Evolutionary conservation across 257 asterid genomes (phyloP).

Genomic region (Knoxia roxburghii): DNA sequence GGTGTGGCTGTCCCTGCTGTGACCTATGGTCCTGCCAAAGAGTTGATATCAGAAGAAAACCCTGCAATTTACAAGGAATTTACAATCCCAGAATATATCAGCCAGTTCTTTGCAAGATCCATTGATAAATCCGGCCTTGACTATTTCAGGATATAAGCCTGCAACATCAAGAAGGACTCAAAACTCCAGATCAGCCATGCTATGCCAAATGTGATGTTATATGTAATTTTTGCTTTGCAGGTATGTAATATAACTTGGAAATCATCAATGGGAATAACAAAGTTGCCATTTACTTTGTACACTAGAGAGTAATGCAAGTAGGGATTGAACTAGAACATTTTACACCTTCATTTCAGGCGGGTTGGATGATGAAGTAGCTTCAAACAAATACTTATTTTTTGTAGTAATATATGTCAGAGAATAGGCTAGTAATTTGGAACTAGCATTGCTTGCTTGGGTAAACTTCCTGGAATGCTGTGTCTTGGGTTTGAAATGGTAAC

Average conservation of each 20-base stretch:
- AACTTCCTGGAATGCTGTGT: neutral
- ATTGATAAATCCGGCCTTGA: conserved; percentile 47
- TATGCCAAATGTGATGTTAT: neutral
- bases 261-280: neutral
- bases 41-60: conserved; percentile 36
- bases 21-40: conserved; percentile 48
- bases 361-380: too few relatives aligned
- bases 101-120: conserved; percentile 31
- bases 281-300: neutral
- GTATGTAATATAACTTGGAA: neutral
- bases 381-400: too few relatives aligned
- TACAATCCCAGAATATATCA: conserved; percentile 31
- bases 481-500: neutral
- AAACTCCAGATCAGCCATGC: neutral
- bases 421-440: too few relatives aligned
- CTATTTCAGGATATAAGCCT: conserved; percentile 29
- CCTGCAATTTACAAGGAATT: conserved; percentile 40
- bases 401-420: too few relatives aligned
- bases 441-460: neutral
- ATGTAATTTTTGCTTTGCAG: neutral
- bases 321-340: neutral
- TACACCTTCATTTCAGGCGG: too few relatives aligned
- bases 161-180: neutral
- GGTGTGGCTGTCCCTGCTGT: conserved; percentile 30
- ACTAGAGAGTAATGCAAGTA: too few relatives aligned